Base-by-base conservation (phyloP, 2,329 filamentous ascomycete species). In the Nemania sp. region DNA sequence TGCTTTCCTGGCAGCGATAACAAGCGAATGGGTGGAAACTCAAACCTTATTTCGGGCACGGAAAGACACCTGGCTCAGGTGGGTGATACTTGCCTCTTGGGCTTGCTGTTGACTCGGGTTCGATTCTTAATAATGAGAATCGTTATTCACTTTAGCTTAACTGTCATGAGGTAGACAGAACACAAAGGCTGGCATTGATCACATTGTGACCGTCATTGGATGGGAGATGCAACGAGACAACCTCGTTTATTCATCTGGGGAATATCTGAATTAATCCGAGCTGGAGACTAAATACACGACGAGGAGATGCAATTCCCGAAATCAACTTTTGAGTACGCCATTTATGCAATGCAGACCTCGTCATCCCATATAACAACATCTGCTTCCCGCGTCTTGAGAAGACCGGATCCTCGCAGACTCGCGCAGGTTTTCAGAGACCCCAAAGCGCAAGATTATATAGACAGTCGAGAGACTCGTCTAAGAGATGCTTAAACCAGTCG, bases 331-430 rank as follows among this genome's bases (percentile, higher is more conserved):
- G 61, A 20, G 59, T 73, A 76, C 77, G 77, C 78, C 76, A 68
- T 67, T 69, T 65, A 79, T 78, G 76, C 77, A 79, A 76, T 75
- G 70, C 68, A 75, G 72, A 73, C 73, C 75, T 76, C 75, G 70
- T 79, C 77, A 79, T 79, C 72, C 75, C 75, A 67, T 73, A 56
- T 63, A 66, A 69, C 67, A 66, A 64, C 57, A 63, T 70, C 71
- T 72, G 70, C 71, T 73, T 70, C 68, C 65, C 68, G 68, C 59
- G 64, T 63, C 67, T 61, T 33, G 59, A 40, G 40, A 48, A 66
- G 62, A 63, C 63, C 64, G 69, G 71, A 70, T 75, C 70, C 68
- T 73, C 69, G 67, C 71, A 73, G 73, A 73, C 66, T 67, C 69
- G 68, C 67, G 68, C 67, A 75, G 74, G 74, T 78, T 41, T 28